Conservation (phyloP, 2,329 filamentous ascomycete species). For the Clonostachys byssicola region DNA sequence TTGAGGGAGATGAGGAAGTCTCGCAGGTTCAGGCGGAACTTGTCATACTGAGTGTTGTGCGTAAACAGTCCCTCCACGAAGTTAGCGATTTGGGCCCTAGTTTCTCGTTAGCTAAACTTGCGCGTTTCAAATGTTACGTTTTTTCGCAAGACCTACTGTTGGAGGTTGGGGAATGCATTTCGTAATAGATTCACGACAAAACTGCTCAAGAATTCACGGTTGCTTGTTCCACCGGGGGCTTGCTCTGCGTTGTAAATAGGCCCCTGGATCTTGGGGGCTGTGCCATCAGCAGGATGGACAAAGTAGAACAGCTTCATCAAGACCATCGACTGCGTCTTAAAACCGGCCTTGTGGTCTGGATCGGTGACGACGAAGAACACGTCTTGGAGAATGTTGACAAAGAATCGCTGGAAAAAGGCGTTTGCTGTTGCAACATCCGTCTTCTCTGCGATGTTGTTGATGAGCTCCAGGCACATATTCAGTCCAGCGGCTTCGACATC, state of each 20-base stretch:
- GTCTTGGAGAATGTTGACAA: constrained; percentile 90
- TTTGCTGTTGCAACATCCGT: constrained; percentile 82
- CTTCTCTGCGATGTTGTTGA: constrained; percentile 95
- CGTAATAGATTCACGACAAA: constrained; percentile 83
- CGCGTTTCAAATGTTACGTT: neutral
- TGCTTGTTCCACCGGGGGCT: constrained; percentile 76
- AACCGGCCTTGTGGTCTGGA: constrained; percentile 96
- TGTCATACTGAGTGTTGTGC: constrained; percentile 82
- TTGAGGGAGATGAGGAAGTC: constrained; percentile 97
- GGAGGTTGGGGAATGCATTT: constrained; percentile 90
- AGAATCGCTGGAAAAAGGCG: constrained; percentile 98
- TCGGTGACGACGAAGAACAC: constrained; percentile 98
- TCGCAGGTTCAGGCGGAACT: constrained; percentile 92
- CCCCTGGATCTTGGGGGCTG: constrained; percentile 80
- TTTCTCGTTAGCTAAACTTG: constrained; percentile 23
- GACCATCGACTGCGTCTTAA: constrained; percentile 95
- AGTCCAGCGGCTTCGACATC: constrained; percentile 95
- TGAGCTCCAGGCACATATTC: constrained; percentile 96
- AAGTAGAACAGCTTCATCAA: constrained; percentile 96
- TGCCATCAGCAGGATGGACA: constrained; percentile 66
- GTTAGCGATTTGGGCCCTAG: constrained; percentile 75
- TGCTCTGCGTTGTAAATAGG: constrained; percentile 86
- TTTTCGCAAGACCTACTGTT: constrained; percentile 58
- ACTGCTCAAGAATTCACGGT: constrained; percentile 84
- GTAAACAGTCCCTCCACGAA: constrained; percentile 91